Conservation (phyloP, 805 yeast genomes). For the Candida berthetii region DNA sequence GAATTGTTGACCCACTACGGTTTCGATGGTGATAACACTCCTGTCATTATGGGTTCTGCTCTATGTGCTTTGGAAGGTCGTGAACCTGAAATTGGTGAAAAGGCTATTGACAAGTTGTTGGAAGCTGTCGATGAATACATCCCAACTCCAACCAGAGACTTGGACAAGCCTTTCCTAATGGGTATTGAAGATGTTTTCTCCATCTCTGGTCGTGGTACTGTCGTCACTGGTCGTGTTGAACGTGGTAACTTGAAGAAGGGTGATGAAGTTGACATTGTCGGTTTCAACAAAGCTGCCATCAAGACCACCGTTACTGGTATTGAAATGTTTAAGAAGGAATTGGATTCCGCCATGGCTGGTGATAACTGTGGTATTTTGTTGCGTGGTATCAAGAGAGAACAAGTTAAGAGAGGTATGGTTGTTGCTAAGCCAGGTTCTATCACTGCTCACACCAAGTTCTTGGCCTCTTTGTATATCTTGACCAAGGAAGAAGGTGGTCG, state of each 20-base stretch:
- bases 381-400: constrained; percentile 98
- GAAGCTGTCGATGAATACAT: constrained; percentile 91
- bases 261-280: constrained; percentile 97
- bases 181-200: constrained; percentile 98
- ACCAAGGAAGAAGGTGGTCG: constrained; percentile 99
- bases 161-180: constrained; percentile 93
- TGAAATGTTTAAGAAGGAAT: constrained; percentile 99
- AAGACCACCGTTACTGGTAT: constrained; percentile 97
- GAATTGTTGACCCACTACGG: constrained; percentile 88
- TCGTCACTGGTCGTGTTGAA: constrained; percentile 98
- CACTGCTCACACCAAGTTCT: constrained; percentile 87
- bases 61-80: constrained; percentile 89
- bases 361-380: constrained; percentile 97
- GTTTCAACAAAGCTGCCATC: constrained; percentile 77
- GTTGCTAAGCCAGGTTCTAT: constrained; percentile 89
- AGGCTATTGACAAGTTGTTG: constrained; percentile 77
- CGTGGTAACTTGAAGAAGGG: constrained; percentile 97
- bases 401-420: constrained; percentile 96
- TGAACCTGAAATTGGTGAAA: constrained; percentile 86
- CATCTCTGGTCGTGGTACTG: constrained; percentile 99
- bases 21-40: constrained; percentile 97
- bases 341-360: constrained; percentile 97
- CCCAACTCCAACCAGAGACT: constrained; percentile 95
- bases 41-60: constrained; percentile 98
- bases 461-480: constrained; percentile 88